Percentiles rank a stretch among this genome's conserved stretches.
phyloP scores from a whole-genome alignment of 2,329 filamentous ascomycete genomes.

The Aspergillaceae sp. region DNA sequence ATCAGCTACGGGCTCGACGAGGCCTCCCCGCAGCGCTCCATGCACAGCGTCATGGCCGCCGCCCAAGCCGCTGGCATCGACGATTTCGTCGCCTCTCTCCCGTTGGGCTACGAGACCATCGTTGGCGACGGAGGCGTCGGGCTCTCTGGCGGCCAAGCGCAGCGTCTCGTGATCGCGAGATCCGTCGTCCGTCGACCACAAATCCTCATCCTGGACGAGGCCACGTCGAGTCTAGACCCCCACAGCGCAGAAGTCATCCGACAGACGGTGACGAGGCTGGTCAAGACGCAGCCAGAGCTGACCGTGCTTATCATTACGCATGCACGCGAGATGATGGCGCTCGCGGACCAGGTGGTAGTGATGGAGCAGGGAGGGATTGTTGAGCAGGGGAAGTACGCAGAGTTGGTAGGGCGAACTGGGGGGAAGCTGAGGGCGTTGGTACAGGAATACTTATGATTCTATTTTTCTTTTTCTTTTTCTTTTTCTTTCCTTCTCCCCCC shows the following conservation, averaged over 20 bases:
- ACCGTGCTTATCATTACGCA: conserved; percentile 79
- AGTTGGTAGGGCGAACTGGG: conserved; percentile 42
- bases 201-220: conserved; percentile 76
- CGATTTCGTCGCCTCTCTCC: conserved; percentile 65
- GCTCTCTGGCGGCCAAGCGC: conserved; percentile 73
- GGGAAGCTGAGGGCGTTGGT: conserved; percentile 40
- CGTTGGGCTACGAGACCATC: conserved; percentile 60
- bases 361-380: conserved; percentile 58
- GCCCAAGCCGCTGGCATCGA: conserved; percentile 55
- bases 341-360: conserved; percentile 65
- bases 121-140: conserved; percentile 68
- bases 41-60: conserved; percentile 46
- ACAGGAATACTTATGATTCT: conserved; percentile 5
- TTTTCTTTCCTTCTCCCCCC: no score
- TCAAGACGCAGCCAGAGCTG: conserved; percentile 39
- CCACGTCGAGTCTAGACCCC: conserved; percentile 70
- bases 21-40: conserved; percentile 43
- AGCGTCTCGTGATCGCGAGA: conserved; percentile 71
- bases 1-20: conserved; percentile 67
- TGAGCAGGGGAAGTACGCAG: conserved; percentile 60
- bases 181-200: conserved; percentile 63
- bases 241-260: conserved; percentile 58
- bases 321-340: conserved; percentile 73
- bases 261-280: conserved; percentile 50
- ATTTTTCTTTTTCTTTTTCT: neutral